Percentiles rank a stretch among this genome's conserved stretches.
phyloP scores from a whole-genome alignment of 805 yeast species.

The Priceomyces carsonii region DNA sequence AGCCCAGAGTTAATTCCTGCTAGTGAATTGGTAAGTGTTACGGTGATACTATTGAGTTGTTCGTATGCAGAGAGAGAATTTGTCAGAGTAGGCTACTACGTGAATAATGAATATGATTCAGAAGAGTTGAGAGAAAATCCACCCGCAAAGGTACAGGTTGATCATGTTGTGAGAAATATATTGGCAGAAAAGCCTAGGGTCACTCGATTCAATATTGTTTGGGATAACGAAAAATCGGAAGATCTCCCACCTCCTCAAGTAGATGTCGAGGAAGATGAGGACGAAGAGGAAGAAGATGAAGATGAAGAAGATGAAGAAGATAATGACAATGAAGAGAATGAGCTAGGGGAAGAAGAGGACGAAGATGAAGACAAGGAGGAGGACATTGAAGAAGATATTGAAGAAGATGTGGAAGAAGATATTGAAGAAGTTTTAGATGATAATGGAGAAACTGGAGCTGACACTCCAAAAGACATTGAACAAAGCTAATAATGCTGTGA shows the following conservation, averaged over 20 bases:
- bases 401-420: slow-evolving; percentile 22
- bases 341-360: slow-evolving; percentile 38
- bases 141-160: slow-evolving; percentile 90
- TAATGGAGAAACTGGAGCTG: slow-evolving; percentile 15
- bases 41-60: slow-evolving; percentile 90
- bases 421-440: slow-evolving; percentile 17
- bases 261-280: slow-evolving; percentile 54
- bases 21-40: slow-evolving; percentile 89
- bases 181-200: slow-evolving; percentile 97
- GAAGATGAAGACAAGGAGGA: slow-evolving; percentile 43
- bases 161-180: slow-evolving; percentile 89
- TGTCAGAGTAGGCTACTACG: slow-evolving; percentile 96
- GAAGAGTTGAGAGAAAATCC: slow-evolving; percentile 94
- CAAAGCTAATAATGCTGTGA: too few species aligned
- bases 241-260: slow-evolving; percentile 81
- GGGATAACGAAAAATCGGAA: slow-evolving; percentile 78
- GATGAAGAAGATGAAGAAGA: slow-evolving; percentile 50
- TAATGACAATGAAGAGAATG: slow-evolving; percentile 50
- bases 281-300: slow-evolving; percentile 58
- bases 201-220: slow-evolving; percentile 92
- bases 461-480: slow-evolving; percentile 12
- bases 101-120: slow-evolving; percentile 92
- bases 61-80: slow-evolving; percentile 92
- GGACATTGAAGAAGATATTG: slow-evolving; percentile 39
- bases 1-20: slow-evolving; percentile 96